Percentiles rank a stretch among this genome's conserved stretches.
These are phyloP conservation scores for Claviceps cyperi DNA, from an alignment of 2,329 filamentous ascomycete genomes.

Conservation along the genomic window DNA sequence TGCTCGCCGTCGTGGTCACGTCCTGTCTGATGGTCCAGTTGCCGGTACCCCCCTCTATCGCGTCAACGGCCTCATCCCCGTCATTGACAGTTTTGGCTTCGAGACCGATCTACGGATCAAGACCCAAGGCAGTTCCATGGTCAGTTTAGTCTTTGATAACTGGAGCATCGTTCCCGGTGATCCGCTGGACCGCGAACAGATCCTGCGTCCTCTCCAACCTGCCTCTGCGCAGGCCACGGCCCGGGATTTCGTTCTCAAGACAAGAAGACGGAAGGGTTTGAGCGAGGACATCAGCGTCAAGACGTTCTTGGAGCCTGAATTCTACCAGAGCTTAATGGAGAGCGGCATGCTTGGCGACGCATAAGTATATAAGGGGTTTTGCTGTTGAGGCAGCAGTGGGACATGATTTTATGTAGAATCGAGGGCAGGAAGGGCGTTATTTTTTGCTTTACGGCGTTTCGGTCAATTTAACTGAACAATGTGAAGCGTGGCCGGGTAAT, in stretches of 20 bases:
- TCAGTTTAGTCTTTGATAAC: constrained; percentile 85
- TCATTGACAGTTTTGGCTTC: constrained; percentile 95
- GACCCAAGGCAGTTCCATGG: constrained; percentile 81
- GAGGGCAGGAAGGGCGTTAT: not conserved
- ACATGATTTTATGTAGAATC: not conserved
- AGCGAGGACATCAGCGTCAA: constrained; percentile 92
- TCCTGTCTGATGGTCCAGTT: constrained; percentile 84
- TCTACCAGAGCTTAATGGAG: constrained; percentile 78
- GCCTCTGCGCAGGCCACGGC: constrained; percentile 80
- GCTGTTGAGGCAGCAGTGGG: not conserved
- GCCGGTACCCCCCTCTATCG: constrained; percentile 89
- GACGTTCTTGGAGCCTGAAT: constrained; percentile 90
- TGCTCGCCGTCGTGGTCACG: constrained; percentile 76
- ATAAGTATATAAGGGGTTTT: constrained; percentile 7
- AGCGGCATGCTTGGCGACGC: constrained; percentile 64
- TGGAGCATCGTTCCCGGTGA: constrained; percentile 96
- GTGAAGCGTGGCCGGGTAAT: not conserved
- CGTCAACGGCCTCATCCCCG: constrained; percentile 79
- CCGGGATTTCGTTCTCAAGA: constrained; percentile 94
- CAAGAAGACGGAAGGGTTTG: constrained; percentile 77
- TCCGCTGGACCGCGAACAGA: constrained; percentile 76
- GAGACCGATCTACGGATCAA: constrained; percentile 95
- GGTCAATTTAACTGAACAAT: not conserved
- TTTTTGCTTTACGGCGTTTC: not conserved
- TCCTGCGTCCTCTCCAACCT: constrained; percentile 71